Percentiles rank a stretch among this genome's conserved stretches.
phyloP scores from a whole-genome alignment of 805 yeast species.

The Saccharomycopsis lassenensis region DNA sequence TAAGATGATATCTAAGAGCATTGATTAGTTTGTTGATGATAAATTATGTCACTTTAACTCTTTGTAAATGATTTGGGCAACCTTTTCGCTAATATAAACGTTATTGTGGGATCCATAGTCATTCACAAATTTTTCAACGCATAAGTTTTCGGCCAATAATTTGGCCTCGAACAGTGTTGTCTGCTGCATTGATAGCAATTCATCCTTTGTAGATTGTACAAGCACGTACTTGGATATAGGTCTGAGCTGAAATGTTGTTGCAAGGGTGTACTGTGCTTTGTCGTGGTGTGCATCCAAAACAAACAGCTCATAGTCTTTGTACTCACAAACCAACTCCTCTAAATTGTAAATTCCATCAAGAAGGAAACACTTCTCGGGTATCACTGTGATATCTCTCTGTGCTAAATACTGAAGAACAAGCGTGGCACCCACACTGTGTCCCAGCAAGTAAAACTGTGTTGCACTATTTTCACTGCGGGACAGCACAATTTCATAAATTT shows the following conservation, averaged over 20 bases:
- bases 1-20: too few species aligned
- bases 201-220: conserved; percentile 58
- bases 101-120: conserved; percentile 56
- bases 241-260: conserved; percentile 15
- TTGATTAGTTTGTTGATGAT: too few species aligned
- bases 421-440: conserved; percentile 81
- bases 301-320: conserved; percentile 47
- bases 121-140: conserved; percentile 23
- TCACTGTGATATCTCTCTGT: conserved; percentile 12
- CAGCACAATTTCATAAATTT: conserved; percentile 18
- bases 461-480: neutral
- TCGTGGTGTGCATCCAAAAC: conserved; percentile 46
- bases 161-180: conserved; percentile 29
- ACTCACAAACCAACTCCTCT: conserved; percentile 40
- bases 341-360: conserved; percentile 67
- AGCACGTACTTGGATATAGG: conserved; percentile 25
- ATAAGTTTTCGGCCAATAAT: too few species aligned
- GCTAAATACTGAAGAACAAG: conserved; percentile 43
- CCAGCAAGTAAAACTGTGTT: conserved; percentile 31
- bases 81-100: conserved; percentile 36
- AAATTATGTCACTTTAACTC: neutral
- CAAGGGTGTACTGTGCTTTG: conserved; percentile 20
- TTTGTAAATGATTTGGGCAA: conserved; percentile 24
- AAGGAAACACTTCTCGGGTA: conserved; percentile 22
- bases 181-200: conserved; percentile 46